Percentiles rank a stretch among this genome's conserved stretches.
phyloP scores from a whole-genome alignment of 345 rosid species.

The Melaleuca alternifolia region DNA sequence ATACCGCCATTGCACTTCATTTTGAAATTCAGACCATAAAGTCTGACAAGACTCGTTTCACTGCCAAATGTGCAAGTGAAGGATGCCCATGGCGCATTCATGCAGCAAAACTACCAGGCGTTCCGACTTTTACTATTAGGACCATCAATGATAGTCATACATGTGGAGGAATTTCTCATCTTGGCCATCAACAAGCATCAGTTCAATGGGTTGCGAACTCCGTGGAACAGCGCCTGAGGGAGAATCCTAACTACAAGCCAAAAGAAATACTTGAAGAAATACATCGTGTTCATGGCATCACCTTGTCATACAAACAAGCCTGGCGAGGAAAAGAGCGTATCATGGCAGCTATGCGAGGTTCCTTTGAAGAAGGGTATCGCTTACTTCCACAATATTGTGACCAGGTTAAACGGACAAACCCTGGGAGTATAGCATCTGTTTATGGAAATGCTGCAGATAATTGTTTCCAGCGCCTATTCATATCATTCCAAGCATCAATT shows the following conservation, averaged over 20 bases:
- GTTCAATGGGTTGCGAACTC: conserved; percentile 98
- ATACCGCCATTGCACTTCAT: conserved; percentile 92
- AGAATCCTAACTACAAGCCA: conserved; percentile 92
- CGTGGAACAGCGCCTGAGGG: conserved; percentile 83
- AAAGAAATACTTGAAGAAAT: conserved; percentile 98
- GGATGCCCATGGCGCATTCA: conserved; percentile 99
- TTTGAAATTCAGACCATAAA: conserved; percentile 97
- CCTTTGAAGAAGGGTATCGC: conserved; percentile 95
- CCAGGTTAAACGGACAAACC: conserved; percentile 82
- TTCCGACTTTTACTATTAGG: conserved; percentile 91
- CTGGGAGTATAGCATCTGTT: conserved; percentile 85
- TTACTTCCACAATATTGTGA: conserved; percentile 92
- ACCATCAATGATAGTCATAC: conserved; percentile 78
- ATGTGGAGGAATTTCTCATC: conserved; percentile 93
- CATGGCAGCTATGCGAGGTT: conserved; percentile 98
- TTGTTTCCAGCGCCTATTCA: conserved; percentile 93
- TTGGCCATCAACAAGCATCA: conserved; percentile 98
- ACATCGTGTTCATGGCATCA: conserved; percentile 86
- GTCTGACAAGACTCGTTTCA: conserved; percentile 97
- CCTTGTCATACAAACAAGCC: conserved; percentile 95
- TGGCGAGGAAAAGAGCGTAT: conserved; percentile 99
- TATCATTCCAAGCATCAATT: conserved; percentile 96
- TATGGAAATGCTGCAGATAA: conserved; percentile 62
- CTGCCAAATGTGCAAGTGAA: conserved; percentile 95
- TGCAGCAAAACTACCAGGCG: conserved; percentile 96